These are phyloP conservation scores for Curvularia sp. DNA, from an alignment of 2,329 filamentous ascomycete genomes.

Conservation along the genomic window DNA sequence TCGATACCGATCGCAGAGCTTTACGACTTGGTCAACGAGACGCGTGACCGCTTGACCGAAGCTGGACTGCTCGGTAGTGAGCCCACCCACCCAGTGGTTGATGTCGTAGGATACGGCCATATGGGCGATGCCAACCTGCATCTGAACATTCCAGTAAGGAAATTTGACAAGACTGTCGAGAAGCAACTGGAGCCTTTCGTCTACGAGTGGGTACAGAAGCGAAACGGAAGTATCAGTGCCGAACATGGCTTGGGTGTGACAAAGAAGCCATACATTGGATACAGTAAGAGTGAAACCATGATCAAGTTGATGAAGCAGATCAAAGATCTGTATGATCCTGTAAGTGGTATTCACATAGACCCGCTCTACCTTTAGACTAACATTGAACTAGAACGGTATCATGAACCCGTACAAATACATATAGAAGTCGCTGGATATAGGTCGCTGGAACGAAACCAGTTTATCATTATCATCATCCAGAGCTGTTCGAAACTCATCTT, in stretches of 20 bases:
- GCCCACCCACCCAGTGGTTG: conserved; percentile 78
- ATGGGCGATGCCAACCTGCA: conserved; percentile 98
- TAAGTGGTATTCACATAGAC: conserved; percentile 59
- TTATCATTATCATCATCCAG: conserved; percentile 1
- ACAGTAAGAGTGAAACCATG: conserved; percentile 88
- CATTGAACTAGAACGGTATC: conserved; percentile 77
- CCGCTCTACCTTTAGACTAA: conserved; percentile 29
- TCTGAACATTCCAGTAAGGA: conserved; percentile 82
- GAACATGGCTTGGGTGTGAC: conserved; percentile 94
- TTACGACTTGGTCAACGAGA: conserved; percentile 89
- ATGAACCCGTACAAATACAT: conserved; percentile 99
- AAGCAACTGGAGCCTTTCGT: conserved; percentile 90
- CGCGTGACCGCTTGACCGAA: conserved; percentile 72
- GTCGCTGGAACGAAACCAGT: conserved; percentile 4
- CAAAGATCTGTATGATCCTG: conserved; percentile 92
- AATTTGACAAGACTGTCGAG: conserved; percentile 88
- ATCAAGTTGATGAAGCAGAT: conserved; percentile 92
- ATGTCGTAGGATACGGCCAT: conserved; percentile 95
- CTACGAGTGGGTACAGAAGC: conserved; percentile 93
- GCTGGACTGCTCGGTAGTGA: conserved; percentile 78
- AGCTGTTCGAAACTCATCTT: not conserved
- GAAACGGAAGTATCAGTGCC: conserved; percentile 91
- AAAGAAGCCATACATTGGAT: conserved; percentile 95
- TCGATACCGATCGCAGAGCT: conserved; percentile 90
- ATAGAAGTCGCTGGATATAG: conserved; percentile 42